Base-by-base conservation (phyloP, 2,329 filamentous ascomycete genomes). In the Anthostomella pinea region DNA sequence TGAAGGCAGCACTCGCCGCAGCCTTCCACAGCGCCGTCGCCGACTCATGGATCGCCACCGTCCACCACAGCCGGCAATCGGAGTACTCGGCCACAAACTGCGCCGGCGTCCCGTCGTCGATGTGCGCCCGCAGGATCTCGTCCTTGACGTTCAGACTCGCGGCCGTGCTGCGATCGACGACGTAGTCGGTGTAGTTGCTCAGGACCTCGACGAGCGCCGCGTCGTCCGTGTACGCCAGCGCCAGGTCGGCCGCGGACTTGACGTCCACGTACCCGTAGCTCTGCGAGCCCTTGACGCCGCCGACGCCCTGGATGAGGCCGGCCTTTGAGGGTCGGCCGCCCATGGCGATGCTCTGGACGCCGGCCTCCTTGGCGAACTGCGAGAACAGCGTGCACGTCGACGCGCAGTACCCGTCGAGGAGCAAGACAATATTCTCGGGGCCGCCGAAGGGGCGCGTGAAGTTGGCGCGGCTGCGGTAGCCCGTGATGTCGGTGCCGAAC, bases 391-490 rank as follows among this genome's bases (percentile, higher is more conserved):
- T 70, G 58, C 77, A 81, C 3, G 75, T 75, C 1, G 74, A 79
- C 15, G 71, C 71, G 54, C 77, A 81, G 48, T 72, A 68, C 21
- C 76, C 77, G 49, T 81, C 77, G 33, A 73, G 70, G n/a, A 81
- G 63, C 13, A 81, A 58, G 25, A 81, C 64, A 28, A 82, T 71
- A 52, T 82, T 70, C 39, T 80, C 72, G 3, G 75, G 57, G 2
- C 54, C 63, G 1, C 63, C 65, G 53, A 82, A 82, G 2, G 75
- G 77, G 45, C 69, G 63, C 0, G 68, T 63, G 27, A 71, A 64
- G 49, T 72, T 70, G 13, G 62, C 52, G 10, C 67, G 65, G 45
- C 63, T 65, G 31, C 67, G 60, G 50, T 75, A 76, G 30, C 73
- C 74, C 3, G 67, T 69, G 33, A 78, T 66, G 19, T 69, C 64